Evolutionary conservation across 2,329 filamentous ascomycete species (phyloP), one percentile per base, ranked within the genome.

Genomic region (Hypomyces perniciosus): DNA sequence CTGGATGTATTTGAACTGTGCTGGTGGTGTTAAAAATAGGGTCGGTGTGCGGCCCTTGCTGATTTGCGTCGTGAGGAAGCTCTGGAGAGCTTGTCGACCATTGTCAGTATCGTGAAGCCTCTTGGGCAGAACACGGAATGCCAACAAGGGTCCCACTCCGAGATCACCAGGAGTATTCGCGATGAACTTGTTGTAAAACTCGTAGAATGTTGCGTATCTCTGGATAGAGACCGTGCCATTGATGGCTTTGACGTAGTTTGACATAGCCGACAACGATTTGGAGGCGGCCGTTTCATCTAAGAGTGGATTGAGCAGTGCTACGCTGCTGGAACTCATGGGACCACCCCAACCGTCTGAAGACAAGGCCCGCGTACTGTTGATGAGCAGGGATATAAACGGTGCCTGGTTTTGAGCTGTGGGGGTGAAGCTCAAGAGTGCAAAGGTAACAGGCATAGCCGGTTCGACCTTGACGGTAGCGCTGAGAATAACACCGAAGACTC

Each of bases 401-500:
- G n/a, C n/a, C 8, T 13, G 13, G 39, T 28, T 41, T 6, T 41
- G n/a, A 10, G 26, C 9, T 27, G 39, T 41, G 4, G 39, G 39
- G 39, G 39, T 6, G 26, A 41, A 41, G 13, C 3, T 41, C 26
- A 41, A 26, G n/a, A 41, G 27, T 10, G 39, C 39, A 28, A 41
- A 41, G 8, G 39, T 41, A 41, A 41, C 10, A 13, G 39, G 39
- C 13, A 41, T 41, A 4, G 39, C 39, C 9, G 39, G 39, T 27
- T 41, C 39, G 39, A 41, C 39, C 8, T 41, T 26, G 33, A 46
- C 31, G 8, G 44, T 46, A 12, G 30, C 31, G 9, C 26, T 38
- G 44, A 48, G 46, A 40, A 80, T 72, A 3, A 81, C 65, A 4
- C 72, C 78, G 54, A 76, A 81, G 9, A 70, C 77, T 2, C 75